Conservation (phyloP, 495 filamentous ascomycete genomes). For the Tuber microsphaerosporum region DNA sequence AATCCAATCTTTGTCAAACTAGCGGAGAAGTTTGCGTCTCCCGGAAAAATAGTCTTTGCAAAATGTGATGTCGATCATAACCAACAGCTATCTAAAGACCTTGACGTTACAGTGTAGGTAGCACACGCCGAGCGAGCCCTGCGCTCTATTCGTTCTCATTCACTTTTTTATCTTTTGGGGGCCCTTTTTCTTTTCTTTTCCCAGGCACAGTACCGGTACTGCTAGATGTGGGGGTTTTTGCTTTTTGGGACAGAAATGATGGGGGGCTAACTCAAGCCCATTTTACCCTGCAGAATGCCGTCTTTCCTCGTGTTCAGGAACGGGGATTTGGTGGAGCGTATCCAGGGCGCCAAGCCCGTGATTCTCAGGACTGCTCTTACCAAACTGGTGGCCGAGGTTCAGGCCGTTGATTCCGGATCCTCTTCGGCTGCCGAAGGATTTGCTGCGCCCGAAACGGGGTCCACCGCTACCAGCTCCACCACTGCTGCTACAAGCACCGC, state of each 20-base stretch:
- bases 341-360: slow-evolving; percentile 61
- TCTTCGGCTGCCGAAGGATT: not conserved
- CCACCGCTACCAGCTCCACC: slow-evolving; percentile 45
- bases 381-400: slow-evolving; percentile 62
- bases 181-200: not conserved
- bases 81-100: slow-evolving; percentile 62
- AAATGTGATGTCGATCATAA: slow-evolving; percentile 79
- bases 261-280: slow-evolving; percentile 19
- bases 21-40: slow-evolving; percentile 61
- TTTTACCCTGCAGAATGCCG: slow-evolving; percentile 45
- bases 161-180: not conserved
- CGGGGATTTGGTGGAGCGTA: slow-evolving; percentile 56
- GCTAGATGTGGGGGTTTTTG: not conserved
- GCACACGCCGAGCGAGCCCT: slow-evolving; percentile 4
- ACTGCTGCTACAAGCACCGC: slow-evolving; percentile 47
- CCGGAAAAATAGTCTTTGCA: slow-evolving; percentile 69
- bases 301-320: slow-evolving; percentile 89
- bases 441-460: slow-evolving; percentile 25
- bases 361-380: slow-evolving; percentile 52
- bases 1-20: slow-evolving; percentile 79
- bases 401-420: not conserved
- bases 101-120: slow-evolving; percentile 64
- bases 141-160: not conserved
- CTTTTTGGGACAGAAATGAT: not conserved
- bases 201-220: not conserved